Evolutionary conservation across 2,329 filamentous ascomycete genomes (phyloP).

Genomic region (Ophiocordyceps sinensis): DNA sequence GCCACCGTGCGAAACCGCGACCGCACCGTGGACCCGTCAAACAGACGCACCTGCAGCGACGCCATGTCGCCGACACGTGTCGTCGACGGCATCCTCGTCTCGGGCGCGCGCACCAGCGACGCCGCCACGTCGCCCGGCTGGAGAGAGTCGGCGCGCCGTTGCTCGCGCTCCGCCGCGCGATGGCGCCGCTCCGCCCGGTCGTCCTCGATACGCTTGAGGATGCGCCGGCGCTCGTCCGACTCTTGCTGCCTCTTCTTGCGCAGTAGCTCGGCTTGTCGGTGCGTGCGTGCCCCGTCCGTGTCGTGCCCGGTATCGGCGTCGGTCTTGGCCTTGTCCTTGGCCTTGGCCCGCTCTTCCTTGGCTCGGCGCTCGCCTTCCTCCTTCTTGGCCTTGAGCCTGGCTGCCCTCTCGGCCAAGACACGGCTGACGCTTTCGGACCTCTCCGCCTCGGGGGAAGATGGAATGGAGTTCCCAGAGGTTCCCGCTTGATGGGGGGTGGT

Average conservation of each 20-base stretch:
- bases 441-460: conserved; percentile 9
- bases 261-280: conserved; percentile 37
- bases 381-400: conserved; percentile 26
- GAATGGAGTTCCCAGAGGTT: conserved; percentile 5
- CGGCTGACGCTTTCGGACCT: conserved; percentile 18
- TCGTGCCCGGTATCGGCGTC: conserved; percentile 21
- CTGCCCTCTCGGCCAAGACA: conserved; percentile 35
- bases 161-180: conserved; percentile 35
- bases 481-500: conserved; percentile 5
- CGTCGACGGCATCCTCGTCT: conserved; percentile 16
- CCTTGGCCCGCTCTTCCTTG: conserved; percentile 34
- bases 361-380: conserved; percentile 29
- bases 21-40: conserved; percentile 71
- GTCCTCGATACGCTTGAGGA: conserved; percentile 61
- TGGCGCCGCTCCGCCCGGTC: conserved; percentile 57
- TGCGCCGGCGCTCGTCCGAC: conserved; percentile 52
- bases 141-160: conserved; percentile 17
- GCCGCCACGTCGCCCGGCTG: conserved; percentile 15
- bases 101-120: conserved; percentile 15
- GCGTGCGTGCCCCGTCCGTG: conserved; percentile 17
- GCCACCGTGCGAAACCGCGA: conserved; percentile 51
- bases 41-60: conserved; percentile 64
- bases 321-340: conserved; percentile 29
- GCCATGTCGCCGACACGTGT: conserved; percentile 16
- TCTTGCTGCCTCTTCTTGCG: conserved; percentile 52